Evolutionary conservation across 768 basidiomycete genomes (phyloP), one percentile per base, ranked within the genome.

Genomic region (Mrakia hoshinonis): DNA sequence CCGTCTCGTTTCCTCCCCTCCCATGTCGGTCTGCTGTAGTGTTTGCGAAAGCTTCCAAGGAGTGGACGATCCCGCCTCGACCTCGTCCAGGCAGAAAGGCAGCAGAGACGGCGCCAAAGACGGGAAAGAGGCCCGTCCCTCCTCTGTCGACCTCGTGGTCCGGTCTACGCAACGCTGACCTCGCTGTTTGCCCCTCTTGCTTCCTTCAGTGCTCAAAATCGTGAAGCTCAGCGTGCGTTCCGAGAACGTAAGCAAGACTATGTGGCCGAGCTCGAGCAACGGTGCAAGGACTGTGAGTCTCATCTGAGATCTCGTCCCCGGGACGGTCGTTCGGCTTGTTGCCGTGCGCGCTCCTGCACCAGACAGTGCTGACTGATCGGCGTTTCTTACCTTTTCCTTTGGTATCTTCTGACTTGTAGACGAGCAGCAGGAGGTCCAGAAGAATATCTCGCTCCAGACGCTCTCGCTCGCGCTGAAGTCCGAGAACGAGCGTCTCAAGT

Each of bases 241-340:
- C 52, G 75, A 31, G 75, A 76, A 58, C 62, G 75, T 11, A 76
- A 74, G 62, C 72, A 76, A 39, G 73, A 76, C 43, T 75, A 76
- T 49, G 72, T 76, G n/a, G 68, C 69, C 39, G 75, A 76, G 60
- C 52, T 76, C 4, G 75, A 76, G 61, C 71, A 67, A 18, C 74
- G 74, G 52, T 69, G 75, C n/a, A 58, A 51, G 36, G 67, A 73
- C 24, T 73, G 72, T 73, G 36, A 20, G 70, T 60, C n/a, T 29
- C 15, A 9, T 7, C 34, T 24, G 4, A 15, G 49, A 10, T 20
- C n/a, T 68, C 34, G 34, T 20, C 46, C n/a, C n/a, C n/a, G n/a
- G n/a, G n/a, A n/a, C n/a, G n/a, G n/a, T n/a, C n/a, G n/a, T n/a
- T n/a, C n/a, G n/a, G n/a, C n/a, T n/a, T n/a, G n/a, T n/a, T n/a